Base-by-base conservation (phyloP, 331 rosid species). In the Quercus phellos region DNA sequence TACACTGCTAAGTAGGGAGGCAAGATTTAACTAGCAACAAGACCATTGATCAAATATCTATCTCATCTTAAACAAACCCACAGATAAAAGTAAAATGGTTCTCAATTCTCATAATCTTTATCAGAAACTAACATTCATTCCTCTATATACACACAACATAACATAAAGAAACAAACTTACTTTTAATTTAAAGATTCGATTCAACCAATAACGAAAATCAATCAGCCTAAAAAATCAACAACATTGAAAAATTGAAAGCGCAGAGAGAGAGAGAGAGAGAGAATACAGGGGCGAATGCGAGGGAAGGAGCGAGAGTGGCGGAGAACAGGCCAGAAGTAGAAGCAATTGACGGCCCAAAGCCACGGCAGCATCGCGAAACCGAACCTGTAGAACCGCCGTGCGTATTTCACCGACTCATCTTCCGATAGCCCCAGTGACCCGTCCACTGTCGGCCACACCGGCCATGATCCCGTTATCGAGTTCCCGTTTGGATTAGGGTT, bases 291-390 rank as follows among this genome's bases (percentile, higher is more conserved):
- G 84, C 88, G 85, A 75, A 89, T 84, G 87, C 75, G 85, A 54
- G 99, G 99, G 85, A 88, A 95, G 21, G 98, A 90, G 72, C 76
- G 90, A 11, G 96, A 69, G 70, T 90, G 87, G 60, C 94, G 93
- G 67, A 95, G 94, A 34, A 87, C 97, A 3, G 98, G 97, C 98
- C 97, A 95, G 85, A 94, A 95, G 92, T 92, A 95, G 88, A 88
- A 95, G 91, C 98, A 95, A 74, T 95, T 95, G 75, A 95, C 84
- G 56, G 94, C 98, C 98, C 99, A 95, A 43, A 95, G 98, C 69
- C 85, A 86, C 16, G 99, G 98, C 53, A 95, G 96, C 59, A 95
- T 83, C 0, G 89, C 87, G 78, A 91, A 95, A 0, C 99, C 98
- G 68, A 89, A 95, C 68, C 87, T 88, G 83, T 87, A 95, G 86